Evolutionary conservation across 2,329 filamentous ascomycete species (phyloP), one percentile per base, ranked within the genome.

Genomic region (Mycosphaerella arachidis): DNA sequence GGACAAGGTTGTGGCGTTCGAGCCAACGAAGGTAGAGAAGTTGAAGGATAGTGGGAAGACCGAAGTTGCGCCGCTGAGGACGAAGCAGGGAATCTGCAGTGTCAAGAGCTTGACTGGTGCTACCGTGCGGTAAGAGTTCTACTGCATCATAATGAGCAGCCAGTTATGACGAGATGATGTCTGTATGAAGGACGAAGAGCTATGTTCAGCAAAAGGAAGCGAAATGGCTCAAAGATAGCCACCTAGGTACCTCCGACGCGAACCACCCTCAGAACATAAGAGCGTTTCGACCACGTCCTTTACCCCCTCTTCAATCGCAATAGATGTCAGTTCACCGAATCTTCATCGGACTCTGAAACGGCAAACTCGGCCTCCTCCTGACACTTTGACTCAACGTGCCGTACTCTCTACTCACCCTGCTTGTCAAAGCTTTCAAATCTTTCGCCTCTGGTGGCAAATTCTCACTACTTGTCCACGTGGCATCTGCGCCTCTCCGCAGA

Each of bases 101-200:
- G 92, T 97, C 63, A 85, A 88, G 76, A 90, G 82, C 60, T 80
- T 99, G 72, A 88, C 87, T 78, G 87, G 86, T 43, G 94, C 90
- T 64, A 85, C 86, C 66, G 91, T 97, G 65, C 85, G 92, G 40
- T 43, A 43, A 43, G 37, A n/a, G 18, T n/a, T 18, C n/a, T 43
- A 16, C 13, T 13, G 33, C 33, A 82, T 97, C 33, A 82, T 97
- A 89, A 68, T 56, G 27, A 55, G 4, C 35, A 30, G 31, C 24
- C 9, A 24, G 27, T 6, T 45, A 37, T 50, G 18, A 29, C 6
- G 20, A 30, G 9, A 50, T 29, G 40, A 43, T 50, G 46, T 9
- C 9, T 50, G 46, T 29, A 37, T 10, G 33, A 24, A 24, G 24
- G 24, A 33, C 7, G 31, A 53, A 6, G 50, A 31, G 18, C 30